Base-by-base conservation (phyloP, 2,329 filamentous ascomycete genomes). In the Trichoderma aggressivum region DNA sequence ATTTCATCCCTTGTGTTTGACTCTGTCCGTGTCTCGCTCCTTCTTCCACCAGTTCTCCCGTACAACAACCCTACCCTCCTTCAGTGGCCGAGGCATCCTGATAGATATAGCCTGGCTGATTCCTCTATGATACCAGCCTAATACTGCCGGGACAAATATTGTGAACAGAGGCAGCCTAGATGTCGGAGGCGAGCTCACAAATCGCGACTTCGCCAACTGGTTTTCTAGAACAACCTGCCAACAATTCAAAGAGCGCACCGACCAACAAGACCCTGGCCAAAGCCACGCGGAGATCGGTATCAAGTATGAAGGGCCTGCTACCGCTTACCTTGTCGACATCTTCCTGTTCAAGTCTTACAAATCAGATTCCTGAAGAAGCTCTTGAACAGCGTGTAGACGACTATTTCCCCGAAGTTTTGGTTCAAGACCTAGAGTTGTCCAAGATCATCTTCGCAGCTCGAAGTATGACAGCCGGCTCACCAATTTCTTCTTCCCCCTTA, bases 381-480 rank as follows among this genome's bases (percentile, higher is more conserved):
- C 76, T 80, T 65, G 73, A 79, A 77, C 75, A 75, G 21, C 75
- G 76, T 59, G 74, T 76, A 12, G 80, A 79, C 63, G 83, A 83
- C 76, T 89, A 85, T 77, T 80, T 89, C 21, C 85, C 87, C 3
- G 88, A 89, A 77, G 75, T 88, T 50, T 80, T 89, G n/a, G 87
- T 83, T 7, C 82, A 81, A 71, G 86, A 89, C 73, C 79, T 89
- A 59, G 84, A 87, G 75, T 75, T 81, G 26, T 87, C 85, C 21
- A 80, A 80, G 64, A 78, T 81, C 11, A 76, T 87, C 30, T 89
- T 88, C 70, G 79, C 79, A 30, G 82, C 85, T 16, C 86, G 80
- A 75, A 84, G 84, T 71, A 84, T 88, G 82, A 87, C 86, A 7
- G 83, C 86, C 26, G 87, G 87, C 10, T 75, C 80, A 10, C 87